A percentile compares a stretch with the other conserved stretches of the same genome.
Conservation (phyloP, 2,329 filamentous ascomycete genomes). For the Passalora sequoiae region DNA sequence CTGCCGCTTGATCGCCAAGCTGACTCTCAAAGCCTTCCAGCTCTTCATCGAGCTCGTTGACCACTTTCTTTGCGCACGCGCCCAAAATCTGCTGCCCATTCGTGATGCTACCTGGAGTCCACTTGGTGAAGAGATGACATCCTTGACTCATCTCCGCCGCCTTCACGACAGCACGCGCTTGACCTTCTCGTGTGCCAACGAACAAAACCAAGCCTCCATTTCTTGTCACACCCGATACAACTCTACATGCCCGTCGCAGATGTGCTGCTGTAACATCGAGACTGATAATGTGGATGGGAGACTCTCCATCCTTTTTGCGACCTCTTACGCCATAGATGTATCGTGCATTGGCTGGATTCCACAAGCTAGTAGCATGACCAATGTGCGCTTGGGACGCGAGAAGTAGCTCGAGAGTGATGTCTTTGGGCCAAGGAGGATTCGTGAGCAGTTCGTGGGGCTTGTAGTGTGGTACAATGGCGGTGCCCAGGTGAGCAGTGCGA, state of each 20-base stretch:
- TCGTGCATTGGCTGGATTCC: constrained; percentile 89
- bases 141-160: constrained; percentile 72
- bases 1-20: constrained; percentile 56
- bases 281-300: constrained; percentile 62
- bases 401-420: constrained; percentile 79
- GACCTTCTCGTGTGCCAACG: constrained; percentile 77
- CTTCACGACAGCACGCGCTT: constrained; percentile 72
- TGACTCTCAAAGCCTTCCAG: constrained; percentile 61
- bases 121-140: constrained; percentile 87
- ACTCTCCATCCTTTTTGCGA: constrained; percentile 59
- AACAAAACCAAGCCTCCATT: constrained; percentile 83
- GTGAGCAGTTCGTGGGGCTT: constrained; percentile 60
- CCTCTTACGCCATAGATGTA: constrained; percentile 91
- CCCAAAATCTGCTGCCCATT: constrained; percentile 88
- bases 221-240: constrained; percentile 81
- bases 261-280: constrained; percentile 85
- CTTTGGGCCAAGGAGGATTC: constrained; percentile 68
- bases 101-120: constrained; percentile 86
- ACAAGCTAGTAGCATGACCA: constrained; percentile 82
- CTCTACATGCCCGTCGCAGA: constrained; percentile 84
- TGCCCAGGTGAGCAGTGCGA: constrained; percentile 36
- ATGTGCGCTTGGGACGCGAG: constrained; percentile 83
- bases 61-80: constrained; percentile 63
- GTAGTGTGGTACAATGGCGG: constrained; percentile 50
- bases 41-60: constrained; percentile 67